Conservation (phyloP, 1,284 basidiomycete genomes). For the Pterula multifida region DNA sequence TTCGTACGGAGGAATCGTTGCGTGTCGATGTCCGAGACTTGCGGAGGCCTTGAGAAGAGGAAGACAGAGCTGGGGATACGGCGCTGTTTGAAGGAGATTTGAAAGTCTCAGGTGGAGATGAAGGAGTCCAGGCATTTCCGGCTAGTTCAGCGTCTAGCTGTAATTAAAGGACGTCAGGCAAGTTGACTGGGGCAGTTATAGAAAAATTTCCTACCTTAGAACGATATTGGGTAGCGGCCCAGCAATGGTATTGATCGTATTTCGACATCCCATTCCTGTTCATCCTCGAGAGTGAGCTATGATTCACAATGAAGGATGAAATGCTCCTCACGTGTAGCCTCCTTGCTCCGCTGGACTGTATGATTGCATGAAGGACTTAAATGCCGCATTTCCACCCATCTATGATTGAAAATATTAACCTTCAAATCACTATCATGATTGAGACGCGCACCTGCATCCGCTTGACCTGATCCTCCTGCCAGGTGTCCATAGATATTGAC, state of each 20-base stretch:
- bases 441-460: slow-evolving; percentile 68
- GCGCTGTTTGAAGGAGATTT: slow-evolving; percentile 19
- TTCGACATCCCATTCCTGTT: slow-evolving; percentile 1
- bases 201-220: no score
- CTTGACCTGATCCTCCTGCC: slow-evolving; percentile 82
- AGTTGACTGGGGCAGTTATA: no score
- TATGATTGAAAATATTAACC: slow-evolving; percentile 21
- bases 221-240: slow-evolving; percentile 86
- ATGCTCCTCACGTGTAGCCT: slow-evolving; percentile 39
- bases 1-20: slow-evolving; percentile 31
- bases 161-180: slow-evolving; percentile 2
- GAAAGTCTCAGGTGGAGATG: slow-evolving; percentile 41
- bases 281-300: background rate
- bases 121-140: slow-evolving; percentile 61
- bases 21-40: slow-evolving; percentile 63
- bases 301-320: background rate
- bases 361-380: slow-evolving; percentile 65
- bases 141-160: slow-evolving; percentile 63
- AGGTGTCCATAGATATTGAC: slow-evolving; percentile 92
- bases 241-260: slow-evolving; percentile 80
- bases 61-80: slow-evolving; percentile 43
- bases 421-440: slow-evolving; percentile 7
- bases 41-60: slow-evolving; percentile 60
- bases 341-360: slow-evolving; percentile 63
- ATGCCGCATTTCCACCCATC: slow-evolving; percentile 79